Base-by-base conservation (phyloP, 2,329 filamentous ascomycete genomes). In the Calonectria henricotiae region DNA sequence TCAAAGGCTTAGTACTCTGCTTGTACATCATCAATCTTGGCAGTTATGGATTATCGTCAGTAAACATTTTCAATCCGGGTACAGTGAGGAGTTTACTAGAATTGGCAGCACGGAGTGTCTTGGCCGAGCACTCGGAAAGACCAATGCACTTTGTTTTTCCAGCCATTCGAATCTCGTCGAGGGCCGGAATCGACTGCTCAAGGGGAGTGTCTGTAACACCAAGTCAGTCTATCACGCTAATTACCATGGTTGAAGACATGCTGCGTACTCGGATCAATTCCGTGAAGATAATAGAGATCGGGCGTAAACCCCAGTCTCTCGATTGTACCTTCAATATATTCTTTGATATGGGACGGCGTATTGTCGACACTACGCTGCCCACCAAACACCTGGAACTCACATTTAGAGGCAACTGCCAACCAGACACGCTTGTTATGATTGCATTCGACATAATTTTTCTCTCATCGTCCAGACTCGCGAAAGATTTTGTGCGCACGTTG, bases 101-200 rank as follows among this genome's bases (percentile, higher is more conserved):
- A 64, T 84, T 83, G 0, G 84, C 85, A 67, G 84, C 85, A 25
- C 83, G 82, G 5, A 86, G 72, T 0, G 85, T 86, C 1, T 76
- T 75, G 0, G 84, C 84, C 2, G 85, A 86, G 70, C 84, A 86
- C 65, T 86, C 85, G 0, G 84, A 86, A 0, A 87, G 79, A 13
- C 84, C 85, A 61, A 86, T 86, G 63, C 85, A 86, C 75, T 85
- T 86, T 17, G 84, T 85, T 75, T 86, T 86, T 5, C 85, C 84
- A 0, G 81, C 80, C 65, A 81, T 83, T 46, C 85, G 83, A 62
- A 87, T 80, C 62, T 83, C 82, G 68, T 87, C 85, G 0, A 87
- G 81, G 0, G 85, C 84, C 0, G 81, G 70, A 37, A 87, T 86
- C 0, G 85, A 86, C 49, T 86, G 84, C 62, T 85, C 83, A 0